Conservation (phyloP, 495 filamentous ascomycete genomes). For the Aspergillus campestris region DNA sequence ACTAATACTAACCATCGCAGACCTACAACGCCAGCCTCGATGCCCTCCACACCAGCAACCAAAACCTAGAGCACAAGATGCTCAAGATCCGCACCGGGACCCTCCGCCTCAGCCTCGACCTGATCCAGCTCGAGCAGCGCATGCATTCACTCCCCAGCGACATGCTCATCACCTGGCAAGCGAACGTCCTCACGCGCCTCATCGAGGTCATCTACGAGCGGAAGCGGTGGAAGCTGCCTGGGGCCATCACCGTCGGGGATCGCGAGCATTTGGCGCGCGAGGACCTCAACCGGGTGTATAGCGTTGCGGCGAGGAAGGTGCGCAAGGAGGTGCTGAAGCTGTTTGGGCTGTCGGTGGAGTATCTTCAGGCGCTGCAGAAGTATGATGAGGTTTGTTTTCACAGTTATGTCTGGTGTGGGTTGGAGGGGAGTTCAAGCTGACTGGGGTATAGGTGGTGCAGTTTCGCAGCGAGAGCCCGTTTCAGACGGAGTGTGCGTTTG, state of each 20-base stretch:
- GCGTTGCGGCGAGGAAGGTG: constrained; percentile 20
- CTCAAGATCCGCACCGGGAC: constrained; percentile 13
- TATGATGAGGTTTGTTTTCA: constrained; percentile 30
- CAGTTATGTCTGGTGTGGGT: no score
- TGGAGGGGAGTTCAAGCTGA: neutral
- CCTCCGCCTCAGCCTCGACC: constrained; percentile 18
- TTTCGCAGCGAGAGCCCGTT: constrained; percentile 28
- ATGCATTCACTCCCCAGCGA: constrained; percentile 22
- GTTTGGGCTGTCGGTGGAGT: constrained; percentile 20
- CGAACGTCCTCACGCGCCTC: constrained; percentile 31
- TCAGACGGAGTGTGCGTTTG: constrained; percentile 25
- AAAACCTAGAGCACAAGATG: constrained; percentile 16
- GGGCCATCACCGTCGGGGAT: constrained; percentile 13
- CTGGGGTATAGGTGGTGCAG: constrained; percentile 19
- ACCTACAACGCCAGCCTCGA: constrained; percentile 10
- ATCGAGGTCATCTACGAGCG: constrained; percentile 26
- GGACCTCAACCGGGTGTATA: constrained; percentile 17
- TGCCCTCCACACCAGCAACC: constrained; percentile 18
- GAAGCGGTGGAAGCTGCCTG: constrained; percentile 17
- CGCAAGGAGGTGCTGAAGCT: constrained; percentile 12
- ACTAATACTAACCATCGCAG: constrained; percentile 1
- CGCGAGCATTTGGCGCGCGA: constrained; percentile 11
- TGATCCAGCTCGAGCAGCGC: constrained; percentile 21
- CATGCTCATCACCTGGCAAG: constrained; percentile 28
- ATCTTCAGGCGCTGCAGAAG: constrained; percentile 22